A percentile compares a stretch with the other conserved stretches of the same genome.
Conservation (phyloP, 768 basidiomycete species). For the Hericium rajendrae region DNA sequence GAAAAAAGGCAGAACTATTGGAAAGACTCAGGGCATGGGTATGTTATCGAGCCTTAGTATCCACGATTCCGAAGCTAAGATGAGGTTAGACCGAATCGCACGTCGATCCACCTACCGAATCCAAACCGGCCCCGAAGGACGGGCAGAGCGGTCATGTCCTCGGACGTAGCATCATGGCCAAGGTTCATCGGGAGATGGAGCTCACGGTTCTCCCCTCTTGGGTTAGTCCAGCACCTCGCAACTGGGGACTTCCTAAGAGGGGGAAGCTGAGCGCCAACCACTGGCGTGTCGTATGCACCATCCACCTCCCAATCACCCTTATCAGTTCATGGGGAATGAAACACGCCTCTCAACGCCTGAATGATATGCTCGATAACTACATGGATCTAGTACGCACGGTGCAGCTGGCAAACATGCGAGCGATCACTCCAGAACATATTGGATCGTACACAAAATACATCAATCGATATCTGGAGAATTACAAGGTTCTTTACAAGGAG, state of each 20-base stretch:
- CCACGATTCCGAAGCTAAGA: no score
- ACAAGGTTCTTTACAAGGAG: slow-evolving; percentile 17
- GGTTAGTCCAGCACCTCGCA: slow-evolving; percentile 20
- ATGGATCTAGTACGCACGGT: slow-evolving; percentile 21
- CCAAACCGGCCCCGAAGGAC: no score
- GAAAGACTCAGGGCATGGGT: no score
- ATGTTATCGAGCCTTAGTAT: no score
- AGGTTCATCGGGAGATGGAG: slow-evolving; percentile 11
- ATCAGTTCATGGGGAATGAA: slow-evolving; percentile 24
- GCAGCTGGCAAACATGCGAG: neutral
- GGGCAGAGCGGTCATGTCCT: no score
- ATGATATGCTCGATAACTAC: slow-evolving; percentile 21
- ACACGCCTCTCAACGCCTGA: slow-evolving; percentile 1
- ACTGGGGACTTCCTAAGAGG: slow-evolving; percentile 20
- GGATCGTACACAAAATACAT: neutral
- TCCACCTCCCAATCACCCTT: slow-evolving; percentile 25
- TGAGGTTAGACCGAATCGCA: no score
- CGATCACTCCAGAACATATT: neutral
- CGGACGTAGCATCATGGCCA: no score
- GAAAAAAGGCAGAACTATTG: no score
- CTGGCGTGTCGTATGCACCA: slow-evolving; percentile 21
- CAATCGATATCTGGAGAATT: slow-evolving; percentile 13
- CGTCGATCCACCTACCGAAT: no score
- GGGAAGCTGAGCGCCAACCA: slow-evolving; percentile 28
- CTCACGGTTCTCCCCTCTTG: slow-evolving; percentile 21